Evolutionary conservation across 2,329 filamentous ascomycete species (phyloP).

Genomic region (Diaporthe batatas): DNA sequence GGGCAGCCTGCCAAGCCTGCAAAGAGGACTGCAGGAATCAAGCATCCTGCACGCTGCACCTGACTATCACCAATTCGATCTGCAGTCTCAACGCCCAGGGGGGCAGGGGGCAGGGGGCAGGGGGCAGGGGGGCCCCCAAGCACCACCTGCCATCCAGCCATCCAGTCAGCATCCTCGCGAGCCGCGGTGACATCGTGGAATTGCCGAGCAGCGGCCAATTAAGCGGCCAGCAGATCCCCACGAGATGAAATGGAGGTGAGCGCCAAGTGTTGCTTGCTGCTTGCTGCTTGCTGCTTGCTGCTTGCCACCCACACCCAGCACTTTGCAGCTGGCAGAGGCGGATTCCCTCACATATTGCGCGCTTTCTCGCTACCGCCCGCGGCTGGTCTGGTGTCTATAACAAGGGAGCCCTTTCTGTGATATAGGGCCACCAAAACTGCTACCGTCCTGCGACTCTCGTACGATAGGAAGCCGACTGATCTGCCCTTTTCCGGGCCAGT

Average conservation of each 20-base stretch:
- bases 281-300: conserved; percentile 7
- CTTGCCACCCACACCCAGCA: conserved; percentile 25
- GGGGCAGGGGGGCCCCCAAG: not conserved
- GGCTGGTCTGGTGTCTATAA: conserved; percentile 23
- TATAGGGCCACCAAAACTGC: conserved; percentile 36
- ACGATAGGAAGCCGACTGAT: conserved; percentile 28
- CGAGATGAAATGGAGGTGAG: conserved; percentile 35
- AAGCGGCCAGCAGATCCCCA: conserved; percentile 35
- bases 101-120: too few relatives aligned
- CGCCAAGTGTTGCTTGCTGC: conserved; percentile 10
- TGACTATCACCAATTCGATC: conserved; percentile 29
- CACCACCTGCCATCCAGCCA: conserved; percentile 13
- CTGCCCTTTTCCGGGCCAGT: conserved; percentile 24
- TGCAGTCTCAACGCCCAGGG: conserved; percentile 21
- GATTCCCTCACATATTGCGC: conserved; percentile 31
- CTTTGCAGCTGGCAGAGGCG: conserved; percentile 7
- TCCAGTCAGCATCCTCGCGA: conserved; percentile 19
- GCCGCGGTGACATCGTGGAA: conserved; percentile 17
- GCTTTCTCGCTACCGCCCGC: conserved; percentile 28
- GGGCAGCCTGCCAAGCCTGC: not conserved
- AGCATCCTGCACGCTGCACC: conserved; percentile 31
- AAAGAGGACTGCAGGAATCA: conserved; percentile 24
- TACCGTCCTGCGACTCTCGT: conserved; percentile 34
- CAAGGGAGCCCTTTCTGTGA: conserved; percentile 26
- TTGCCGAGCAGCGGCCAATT: conserved; percentile 29